Evolutionary conservation across 2,329 filamentous ascomycete genomes (phyloP), one percentile per base, ranked within the genome.

Genomic region (Myrmaecium sp.): DNA sequence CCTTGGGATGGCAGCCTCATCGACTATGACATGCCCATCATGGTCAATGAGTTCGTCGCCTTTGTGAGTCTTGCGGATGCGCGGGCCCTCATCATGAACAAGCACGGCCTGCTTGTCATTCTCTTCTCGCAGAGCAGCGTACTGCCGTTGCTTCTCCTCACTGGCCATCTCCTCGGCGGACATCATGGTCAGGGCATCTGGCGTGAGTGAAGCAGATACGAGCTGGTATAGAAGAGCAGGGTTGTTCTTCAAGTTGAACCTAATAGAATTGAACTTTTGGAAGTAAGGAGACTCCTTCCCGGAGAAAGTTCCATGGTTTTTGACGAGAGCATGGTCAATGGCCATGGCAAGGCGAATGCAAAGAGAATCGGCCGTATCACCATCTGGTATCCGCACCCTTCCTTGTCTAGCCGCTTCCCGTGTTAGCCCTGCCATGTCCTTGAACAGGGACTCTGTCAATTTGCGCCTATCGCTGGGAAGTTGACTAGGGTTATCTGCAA

Each of bases 191-290:
- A 98, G 62, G 30, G 71, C 69, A n/a, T 74, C 60, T 0, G 86
- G 71, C 5, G 74, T 69, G 18, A 94, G 58, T 17, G 64, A 69
- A 27, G 71, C 69, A 34, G 68, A 67, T n/a, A 95, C 59, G 28
- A 98, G 59, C 21, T 76, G 70, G 41, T 74, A 67, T 27, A 78
- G 69, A 23, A 98, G 61, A 38, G 82, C 72, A 29, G 72, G 56
- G 49, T 98, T 98, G 45, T 74, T 75, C 63, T 92, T 93, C 33
- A 94, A 61, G 54, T 95, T 95, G 54, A 80, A 79, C 25, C 72
- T 60, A 37, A 98, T 67, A 23, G 75, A 71, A 35, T 82, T 73
- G 40, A 83, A 66, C 51, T 93, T 69, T 28, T 53, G 46, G 36
- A 55, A 60, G 54, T 74, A 77, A 17, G 58, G 51, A 38, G 57